Base-by-base conservation (phyloP, 345 rosid species). In the Psidium friedrichsthalianum region DNA sequence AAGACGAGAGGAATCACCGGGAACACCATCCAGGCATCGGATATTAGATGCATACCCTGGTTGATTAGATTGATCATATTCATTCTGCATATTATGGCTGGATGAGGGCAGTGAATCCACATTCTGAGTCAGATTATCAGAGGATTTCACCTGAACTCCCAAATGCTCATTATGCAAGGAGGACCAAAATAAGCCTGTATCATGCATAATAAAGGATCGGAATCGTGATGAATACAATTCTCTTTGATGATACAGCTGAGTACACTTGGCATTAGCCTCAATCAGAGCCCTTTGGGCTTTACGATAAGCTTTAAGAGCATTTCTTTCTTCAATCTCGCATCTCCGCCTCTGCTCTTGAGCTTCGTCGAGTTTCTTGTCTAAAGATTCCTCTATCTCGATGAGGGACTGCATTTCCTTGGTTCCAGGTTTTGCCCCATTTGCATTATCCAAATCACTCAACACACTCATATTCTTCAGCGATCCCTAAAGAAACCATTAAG, bases 321-420 rank as follows among this genome's bases (percentile, higher is more conserved):
- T 95, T 87, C 98, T 93, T 89, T 97, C 99, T 90, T 97, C 99
- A 93, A 93, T 90, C 93, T 97, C 98, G 90, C 96, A 93, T 69
- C 84, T 92, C 86, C 87, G 90, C 85, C 95, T 89, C 82, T 87
- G 88, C 82, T 95, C 94, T 83, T 97, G 98, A 80, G 95, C 98
- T 88, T 93, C 94, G 86, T 92, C 98, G 87, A 97, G 93, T 86
- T 96, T 96, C 90, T 87, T 96, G 91, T 97, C 99, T 83, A 93
- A 89, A 51, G 94, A 87, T 88, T 97, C 98, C 91, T 97, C 99
- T 86, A 97, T 88, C 87, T 91, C 94, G 85, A 86, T 86, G 85
- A 95, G 89, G 83, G 94, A 86, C 59, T 87, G 89, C 80, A 94
- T 86, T 87, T 93, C 91, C 85, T 83, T 82, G 85, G 88, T 89